Percentiles rank a stretch among this genome's conserved stretches.
Evolutionary conservation across 345 rosid species (phyloP).

Genomic region (Hirschfeldia incana): DNA sequence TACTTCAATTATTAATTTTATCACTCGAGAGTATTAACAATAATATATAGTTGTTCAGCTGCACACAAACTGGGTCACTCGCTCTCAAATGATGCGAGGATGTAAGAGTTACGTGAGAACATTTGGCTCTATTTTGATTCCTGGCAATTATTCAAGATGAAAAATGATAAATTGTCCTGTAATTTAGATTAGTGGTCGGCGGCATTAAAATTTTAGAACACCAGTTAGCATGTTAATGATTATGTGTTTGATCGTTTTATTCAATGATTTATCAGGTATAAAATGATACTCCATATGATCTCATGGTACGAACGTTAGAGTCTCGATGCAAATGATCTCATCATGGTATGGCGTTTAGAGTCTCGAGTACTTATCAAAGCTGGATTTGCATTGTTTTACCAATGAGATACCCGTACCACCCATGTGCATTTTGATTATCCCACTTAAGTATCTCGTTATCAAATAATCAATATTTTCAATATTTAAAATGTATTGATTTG

Average conservation of each 20-base stretch:
- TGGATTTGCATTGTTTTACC: too few species aligned
- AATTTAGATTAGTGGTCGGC: neutral
- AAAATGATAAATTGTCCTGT: neutral
- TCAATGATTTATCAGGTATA: neutral
- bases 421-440: neutral
- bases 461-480: too few species aligned
- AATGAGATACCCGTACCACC: neutral
- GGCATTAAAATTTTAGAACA: neutral
- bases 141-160: neutral
- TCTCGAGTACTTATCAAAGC: neutral
- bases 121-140: neutral
- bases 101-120: neutral
- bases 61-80: neutral
- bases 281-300: neutral
- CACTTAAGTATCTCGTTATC: neutral
- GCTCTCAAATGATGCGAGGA: neutral
- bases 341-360: constrained; percentile 16
- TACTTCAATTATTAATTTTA: neutral
- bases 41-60: neutral
- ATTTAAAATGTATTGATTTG: too few species aligned
- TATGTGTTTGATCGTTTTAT: neutral
- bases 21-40: neutral
- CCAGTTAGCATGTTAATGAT: neutral
- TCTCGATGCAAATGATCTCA: neutral
- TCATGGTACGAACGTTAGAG: neutral